Evolutionary conservation across 2,329 filamentous ascomycete genomes (phyloP), one percentile per base, ranked within the genome.

Genomic region (Calonectria pauciramosa): DNA sequence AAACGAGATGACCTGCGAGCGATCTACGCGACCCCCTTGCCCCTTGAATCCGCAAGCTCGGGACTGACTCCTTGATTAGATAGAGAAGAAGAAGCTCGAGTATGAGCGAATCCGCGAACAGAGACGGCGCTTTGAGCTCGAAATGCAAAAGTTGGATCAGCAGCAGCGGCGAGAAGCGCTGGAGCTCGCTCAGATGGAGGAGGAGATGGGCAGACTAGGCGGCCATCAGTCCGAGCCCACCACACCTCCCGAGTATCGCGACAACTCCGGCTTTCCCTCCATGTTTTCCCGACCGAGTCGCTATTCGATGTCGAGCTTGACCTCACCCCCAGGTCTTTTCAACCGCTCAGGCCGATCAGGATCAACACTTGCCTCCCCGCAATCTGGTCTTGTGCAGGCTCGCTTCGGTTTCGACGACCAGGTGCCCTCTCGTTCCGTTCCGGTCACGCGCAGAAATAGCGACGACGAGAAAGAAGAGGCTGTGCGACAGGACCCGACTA

Each of bases 151-250:
- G 80, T 90, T 98, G 76, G 96, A 98, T 81, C 90, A 96, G 80
- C 94, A 97, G 84, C 94, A 96, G 84, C 93, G 94, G 76, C 92
- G 91, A 76, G 94, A 97, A 82, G 95, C 96, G 83, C 91, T 94
- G 80, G 96, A 98, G 83, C 93, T 98, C 81, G 92, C 94, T 72
- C 93, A 95, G 84, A 94, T 99, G 87, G 94, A 96, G 81, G 93
- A 95, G 80, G 94, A 97, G 79, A 90, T 97, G 72, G 89, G 89
- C 73, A 83, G 89, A 80, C 86, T 89, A 75, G 89, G 92, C 75
- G 94, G 94, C 69, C 94, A 96, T 81, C 95, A 97, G 83, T 98
- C 95, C 80, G 96, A 99, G 86, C 97, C 97, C 20, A 98, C 97
- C 2, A 99, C 97, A 28, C 97, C 97, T 28, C 97, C 97, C 38